Conservation (phyloP, 2,329 filamentous ascomycete genomes). For the Annulohypoxylon truncatum region DNA sequence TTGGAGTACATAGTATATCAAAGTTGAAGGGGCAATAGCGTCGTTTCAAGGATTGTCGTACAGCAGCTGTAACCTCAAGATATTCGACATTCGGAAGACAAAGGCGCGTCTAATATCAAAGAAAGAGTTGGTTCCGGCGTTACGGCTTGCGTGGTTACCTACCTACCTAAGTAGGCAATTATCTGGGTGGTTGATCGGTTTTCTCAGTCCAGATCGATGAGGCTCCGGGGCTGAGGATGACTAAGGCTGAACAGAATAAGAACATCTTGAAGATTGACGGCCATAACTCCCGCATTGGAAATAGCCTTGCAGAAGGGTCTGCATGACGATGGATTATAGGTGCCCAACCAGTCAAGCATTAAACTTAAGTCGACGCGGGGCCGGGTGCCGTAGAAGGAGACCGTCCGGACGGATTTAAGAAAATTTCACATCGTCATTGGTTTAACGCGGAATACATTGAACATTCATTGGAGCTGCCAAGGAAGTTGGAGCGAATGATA, state of each 20-base stretch:
- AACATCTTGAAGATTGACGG: slow-evolving; percentile 16
- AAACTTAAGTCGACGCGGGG: slow-evolving; percentile 18
- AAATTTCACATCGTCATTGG: slow-evolving; percentile 25
- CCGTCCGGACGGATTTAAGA: slow-evolving; percentile 6
- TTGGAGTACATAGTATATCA: slow-evolving; percentile 18
- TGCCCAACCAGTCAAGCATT: background rate
- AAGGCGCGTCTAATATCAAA: background rate
- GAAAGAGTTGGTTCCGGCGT: background rate
- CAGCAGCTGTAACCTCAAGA: slow-evolving; percentile 16
- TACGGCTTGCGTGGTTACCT: background rate
- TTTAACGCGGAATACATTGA: slow-evolving; percentile 9
- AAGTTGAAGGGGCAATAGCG: slow-evolving; percentile 19
- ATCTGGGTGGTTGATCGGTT: background rate
- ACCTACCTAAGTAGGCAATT: background rate
- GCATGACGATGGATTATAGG: slow-evolving; percentile 6
- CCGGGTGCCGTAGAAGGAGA: slow-evolving; percentile 12
- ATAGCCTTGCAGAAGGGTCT: slow-evolving; percentile 28
- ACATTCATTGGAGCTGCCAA: slow-evolving; percentile 26
- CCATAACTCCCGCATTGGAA: slow-evolving; percentile 10
- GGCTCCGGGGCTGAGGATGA: slow-evolving; percentile 25
- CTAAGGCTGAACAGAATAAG: slow-evolving; percentile 12
- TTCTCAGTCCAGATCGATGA: slow-evolving; percentile 13
- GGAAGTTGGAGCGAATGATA: slow-evolving; percentile 14
- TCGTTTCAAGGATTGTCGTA: slow-evolving; percentile 32
- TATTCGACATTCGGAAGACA: slow-evolving; percentile 14